Evolutionary conservation across 805 yeast species (phyloP), one percentile per base, ranked within the genome.

Genomic region (Kazachstania viticola): DNA sequence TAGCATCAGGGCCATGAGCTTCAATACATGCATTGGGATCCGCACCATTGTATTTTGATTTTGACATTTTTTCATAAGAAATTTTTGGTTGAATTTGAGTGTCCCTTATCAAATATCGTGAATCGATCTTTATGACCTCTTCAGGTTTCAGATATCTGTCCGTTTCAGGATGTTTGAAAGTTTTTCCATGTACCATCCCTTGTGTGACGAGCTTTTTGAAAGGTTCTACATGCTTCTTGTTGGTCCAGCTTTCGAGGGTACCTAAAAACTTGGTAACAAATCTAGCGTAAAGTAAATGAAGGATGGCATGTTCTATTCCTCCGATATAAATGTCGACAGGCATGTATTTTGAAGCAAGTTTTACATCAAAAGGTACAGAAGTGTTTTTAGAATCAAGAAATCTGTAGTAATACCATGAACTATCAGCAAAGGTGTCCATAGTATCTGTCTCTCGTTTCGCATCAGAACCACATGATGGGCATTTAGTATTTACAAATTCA

Each of bases 381-480:
- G 46, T 38, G 52, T 91, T 88, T 21, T 73, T 58, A 0, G 94
- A 63, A 51, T 91, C 97, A 2, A 77, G 57, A 46, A 73, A 87
- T 37, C 98, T 69, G 61, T 91, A 77, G 54, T 71, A 82, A 56
- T 91, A 91, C 98, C 98, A 91, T 3, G 96, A 85, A 13, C 94
- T 81, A 57, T 91, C 98, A 74, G 91, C 88, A 49, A 91, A 91
- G 0, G 98, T 91, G 51, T 91, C 98, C 98, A 91, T 88, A 0
- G 98, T 91, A 49, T 91, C 98, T 0, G 97, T 83, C 42, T 91
- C 98, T 46, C 98, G 69, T 35, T 69, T 73, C 0, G 95, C 94
- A 1, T 64, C 61, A 6, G 53, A 45, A 3, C 75, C 75, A 60
- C 98, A 91, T 0, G 70, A 65, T 5, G 98, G 98, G 54, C 98